A percentile compares a stretch with the other conserved stretches of the same genome.
These are phyloP conservation scores for Elsinoe batatas DNA, from an alignment of 2,329 filamentous ascomycete species.

Conservation along the genomic window DNA sequence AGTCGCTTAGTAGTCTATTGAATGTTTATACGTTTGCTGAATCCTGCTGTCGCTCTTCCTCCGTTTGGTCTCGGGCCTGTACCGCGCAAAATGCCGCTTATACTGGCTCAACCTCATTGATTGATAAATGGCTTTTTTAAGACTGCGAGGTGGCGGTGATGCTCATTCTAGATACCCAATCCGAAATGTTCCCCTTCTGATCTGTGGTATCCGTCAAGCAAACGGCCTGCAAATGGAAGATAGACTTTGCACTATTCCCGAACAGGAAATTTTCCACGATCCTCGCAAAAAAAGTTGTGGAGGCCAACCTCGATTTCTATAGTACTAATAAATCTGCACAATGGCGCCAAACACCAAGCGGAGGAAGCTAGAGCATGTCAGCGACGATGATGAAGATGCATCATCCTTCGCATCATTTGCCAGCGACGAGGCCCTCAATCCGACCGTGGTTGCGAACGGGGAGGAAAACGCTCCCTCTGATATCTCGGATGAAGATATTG, in stretches of 20 bases:
- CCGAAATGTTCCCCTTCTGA: too few species aligned
- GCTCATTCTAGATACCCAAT: too few species aligned
- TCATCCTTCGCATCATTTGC: constrained; percentile 27
- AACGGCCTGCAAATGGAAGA: not conserved
- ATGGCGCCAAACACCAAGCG: constrained; percentile 1
- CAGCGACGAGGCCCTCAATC: constrained; percentile 3
- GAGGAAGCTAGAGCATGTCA: constrained; percentile 13
- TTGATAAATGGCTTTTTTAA: too few species aligned
- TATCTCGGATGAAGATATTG: constrained; percentile 15
- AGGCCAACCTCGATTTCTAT: not conserved
- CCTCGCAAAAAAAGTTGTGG: constrained; percentile 6
- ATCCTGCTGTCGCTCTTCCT: too few species aligned
- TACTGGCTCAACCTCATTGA: too few species aligned
- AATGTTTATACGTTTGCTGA: not conserved
- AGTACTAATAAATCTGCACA: not conserved
- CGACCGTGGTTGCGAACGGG: not conserved
- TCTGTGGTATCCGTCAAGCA: too few species aligned
- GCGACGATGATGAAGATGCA: constrained; percentile 19
- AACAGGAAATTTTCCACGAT: not conserved
- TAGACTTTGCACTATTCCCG: not conserved
- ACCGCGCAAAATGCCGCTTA: too few species aligned
- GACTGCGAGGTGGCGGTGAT: too few species aligned
- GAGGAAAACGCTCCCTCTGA: constrained; percentile 6
- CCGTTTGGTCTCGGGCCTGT: too few species aligned
- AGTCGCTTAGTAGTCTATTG: not conserved